phyloP scores from a whole-genome alignment of 2,329 filamentous ascomycete genomes.

The Paecilomyces fulvus region DNA sequence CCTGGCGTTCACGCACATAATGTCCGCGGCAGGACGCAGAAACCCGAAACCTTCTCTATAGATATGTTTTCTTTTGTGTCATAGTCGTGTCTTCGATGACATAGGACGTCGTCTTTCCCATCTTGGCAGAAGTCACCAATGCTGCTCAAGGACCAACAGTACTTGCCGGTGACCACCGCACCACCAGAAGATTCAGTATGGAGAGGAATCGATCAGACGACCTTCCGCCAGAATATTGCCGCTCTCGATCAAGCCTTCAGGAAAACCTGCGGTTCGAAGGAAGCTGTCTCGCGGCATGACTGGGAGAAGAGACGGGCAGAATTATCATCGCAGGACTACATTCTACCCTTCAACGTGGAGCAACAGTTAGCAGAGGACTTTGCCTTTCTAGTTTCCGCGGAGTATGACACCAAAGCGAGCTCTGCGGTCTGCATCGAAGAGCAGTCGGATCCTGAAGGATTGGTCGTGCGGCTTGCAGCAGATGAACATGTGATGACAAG shows the following conservation, averaged over 20 bases:
- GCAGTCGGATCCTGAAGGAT: neutral
- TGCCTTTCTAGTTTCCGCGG: slow-evolving; percentile 19
- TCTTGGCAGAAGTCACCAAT: neutral
- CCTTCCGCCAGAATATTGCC: slow-evolving; percentile 12
- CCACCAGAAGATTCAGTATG: slow-evolving; percentile 11
- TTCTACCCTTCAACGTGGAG: slow-evolving; percentile 16
- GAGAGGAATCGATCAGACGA: slow-evolving; percentile 8
- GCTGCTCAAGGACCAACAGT: neutral
- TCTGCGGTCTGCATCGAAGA: slow-evolving; percentile 23
- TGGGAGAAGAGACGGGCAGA: slow-evolving; percentile 1
- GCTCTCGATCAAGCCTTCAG: slow-evolving; percentile 6
- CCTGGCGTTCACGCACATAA: neutral
- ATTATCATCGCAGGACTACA: neutral
- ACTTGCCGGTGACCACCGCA: slow-evolving; percentile 8
- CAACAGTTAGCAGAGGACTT: slow-evolving; percentile 20
- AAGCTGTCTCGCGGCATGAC: neutral
- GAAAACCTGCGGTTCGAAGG: neutral
- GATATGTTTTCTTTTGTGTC: neutral
- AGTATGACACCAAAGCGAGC: slow-evolving; percentile 17
- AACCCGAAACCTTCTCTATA: neutral
- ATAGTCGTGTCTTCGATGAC: neutral
- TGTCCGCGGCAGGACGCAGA: neutral
- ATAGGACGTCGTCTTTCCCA: neutral
- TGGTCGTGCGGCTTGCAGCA: slow-evolving; percentile 13
- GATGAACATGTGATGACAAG: slow-evolving; percentile 1